phyloP scores from a whole-genome alignment of 768 basidiomycete species.

The Tremella fuciformis region DNA sequence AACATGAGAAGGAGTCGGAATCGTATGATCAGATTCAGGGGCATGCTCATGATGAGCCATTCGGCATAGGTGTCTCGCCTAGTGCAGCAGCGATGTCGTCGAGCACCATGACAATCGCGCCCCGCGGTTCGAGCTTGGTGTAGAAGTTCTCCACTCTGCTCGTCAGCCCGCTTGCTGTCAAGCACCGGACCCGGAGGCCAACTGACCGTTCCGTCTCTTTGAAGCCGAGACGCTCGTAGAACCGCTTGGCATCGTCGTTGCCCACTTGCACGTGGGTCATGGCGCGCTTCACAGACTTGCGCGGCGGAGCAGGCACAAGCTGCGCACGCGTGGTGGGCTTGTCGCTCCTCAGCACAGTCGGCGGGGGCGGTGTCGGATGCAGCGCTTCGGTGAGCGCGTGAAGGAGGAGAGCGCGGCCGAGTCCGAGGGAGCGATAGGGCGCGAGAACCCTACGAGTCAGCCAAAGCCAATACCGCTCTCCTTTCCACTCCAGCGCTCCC shows the following conservation, averaged over 20 bases:
- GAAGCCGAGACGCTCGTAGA: constrained; percentile 49
- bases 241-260: constrained; percentile 47
- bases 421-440: constrained; percentile 45
- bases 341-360: constrained; percentile 31
- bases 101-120: constrained; percentile 40
- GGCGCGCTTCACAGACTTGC: constrained; percentile 40
- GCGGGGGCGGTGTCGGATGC: constrained; percentile 41
- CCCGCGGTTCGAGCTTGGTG: constrained; percentile 42
- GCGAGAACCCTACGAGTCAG: constrained; percentile 40
- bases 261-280: constrained; percentile 44
- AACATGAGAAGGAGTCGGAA: no score
- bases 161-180: constrained; percentile 4
- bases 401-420: constrained; percentile 44
- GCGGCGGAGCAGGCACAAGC: constrained; percentile 24
- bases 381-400: constrained; percentile 33
- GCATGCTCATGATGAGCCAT: constrained; percentile 12
- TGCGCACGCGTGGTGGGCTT: constrained; percentile 38
- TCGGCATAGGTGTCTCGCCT: constrained; percentile 25
- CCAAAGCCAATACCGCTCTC: not conserved
- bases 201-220: constrained; percentile 44
- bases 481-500: not conserved
- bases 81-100: constrained; percentile 36
- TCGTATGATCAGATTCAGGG: no score
- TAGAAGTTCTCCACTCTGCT: constrained; percentile 41
- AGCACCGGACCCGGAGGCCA: no score